Evolutionary conservation across 164 flowering plant genomes (phyloP).

Genomic region (Piper longum): DNA sequence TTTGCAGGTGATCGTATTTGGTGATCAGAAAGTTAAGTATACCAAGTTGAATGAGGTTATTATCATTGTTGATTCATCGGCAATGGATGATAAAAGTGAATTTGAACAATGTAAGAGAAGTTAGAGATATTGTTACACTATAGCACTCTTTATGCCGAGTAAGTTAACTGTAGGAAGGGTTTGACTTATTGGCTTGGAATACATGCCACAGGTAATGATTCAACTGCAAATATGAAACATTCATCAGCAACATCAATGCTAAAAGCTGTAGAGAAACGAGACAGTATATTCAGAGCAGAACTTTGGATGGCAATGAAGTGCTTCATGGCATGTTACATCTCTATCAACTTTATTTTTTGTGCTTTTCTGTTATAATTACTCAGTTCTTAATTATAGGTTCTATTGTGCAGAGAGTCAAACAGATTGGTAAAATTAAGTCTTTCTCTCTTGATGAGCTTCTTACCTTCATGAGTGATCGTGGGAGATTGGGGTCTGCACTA

Average conservation of each 20-base stretch:
- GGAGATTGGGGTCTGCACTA: slow-evolving; percentile 8
- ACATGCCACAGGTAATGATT: background rate
- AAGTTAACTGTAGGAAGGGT: background rate
- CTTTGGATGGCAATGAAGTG: slow-evolving; percentile 24
- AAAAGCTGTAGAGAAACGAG: slow-evolving; percentile 37
- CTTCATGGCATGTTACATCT: slow-evolving; percentile 26
- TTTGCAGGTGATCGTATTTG: slow-evolving; percentile 37
- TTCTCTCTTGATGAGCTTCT: slow-evolving; percentile 46
- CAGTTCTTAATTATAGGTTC: background rate
- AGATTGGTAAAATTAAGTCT: slow-evolving; percentile 14
- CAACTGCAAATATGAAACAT: slow-evolving; percentile 22
- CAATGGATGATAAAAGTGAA: slow-evolving; percentile 11
- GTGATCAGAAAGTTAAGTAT: slow-evolving; percentile 13
- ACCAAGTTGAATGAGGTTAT: slow-evolving; percentile 20
- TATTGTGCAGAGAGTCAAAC: slow-evolving; percentile 7
- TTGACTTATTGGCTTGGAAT: background rate
- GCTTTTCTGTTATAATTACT: background rate
- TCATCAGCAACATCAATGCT: slow-evolving; percentile 22
- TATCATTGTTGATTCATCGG: slow-evolving; percentile 22
- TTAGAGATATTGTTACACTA: slow-evolving; percentile 14
- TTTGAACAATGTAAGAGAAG: background rate
- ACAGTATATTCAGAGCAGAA: slow-evolving; percentile 31
- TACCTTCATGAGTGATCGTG: slow-evolving; percentile 14
- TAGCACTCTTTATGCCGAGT: slow-evolving; percentile 3
- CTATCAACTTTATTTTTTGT: background rate